Percentiles rank a stretch among this genome's conserved stretches.
These are phyloP conservation scores for Ceriops tagal DNA, from an alignment of 345 rosid species.

Conservation along the genomic window DNA sequence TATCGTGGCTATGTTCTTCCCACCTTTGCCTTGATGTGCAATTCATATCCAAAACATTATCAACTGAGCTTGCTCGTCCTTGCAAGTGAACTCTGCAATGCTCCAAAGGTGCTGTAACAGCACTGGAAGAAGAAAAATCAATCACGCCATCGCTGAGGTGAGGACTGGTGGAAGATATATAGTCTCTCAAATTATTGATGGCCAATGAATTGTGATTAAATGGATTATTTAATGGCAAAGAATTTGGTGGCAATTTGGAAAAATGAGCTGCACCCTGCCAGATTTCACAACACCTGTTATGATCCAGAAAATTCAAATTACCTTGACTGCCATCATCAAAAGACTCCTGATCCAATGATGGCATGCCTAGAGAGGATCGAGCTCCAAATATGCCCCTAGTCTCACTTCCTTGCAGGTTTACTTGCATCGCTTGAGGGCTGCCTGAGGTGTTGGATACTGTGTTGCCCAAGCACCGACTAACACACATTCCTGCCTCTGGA, in stretches of 20 bases:
- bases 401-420: constrained; percentile 31
- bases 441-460: constrained; percentile 34
- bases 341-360: constrained; percentile 36
- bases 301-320: constrained; percentile 48
- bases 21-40: constrained; percentile 40
- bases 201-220: constrained; percentile 37
- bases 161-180: constrained; percentile 21
- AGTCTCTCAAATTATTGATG: constrained; percentile 26
- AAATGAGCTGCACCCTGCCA: constrained; percentile 49
- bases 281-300: constrained; percentile 37
- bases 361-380: constrained; percentile 42
- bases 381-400: constrained; percentile 33
- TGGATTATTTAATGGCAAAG: constrained; percentile 39
- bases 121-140: constrained; percentile 43
- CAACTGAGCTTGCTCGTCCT: constrained; percentile 42
- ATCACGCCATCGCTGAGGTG: constrained; percentile 33
- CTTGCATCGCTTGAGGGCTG: constrained; percentile 41
- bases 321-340: constrained; percentile 30
- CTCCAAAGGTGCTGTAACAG: constrained; percentile 27
- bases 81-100: constrained; percentile 41
- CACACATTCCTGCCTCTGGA: constrained; percentile 29
- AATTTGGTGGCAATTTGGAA: constrained; percentile 45
- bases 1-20: constrained; percentile 45
- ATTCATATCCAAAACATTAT: constrained; percentile 39
- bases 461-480: constrained; percentile 40